Evolutionary conservation across 768 basidiomycete genomes (phyloP), one percentile per base, ranked within the genome.

Genomic region (Naganishia vishniacii): DNA sequence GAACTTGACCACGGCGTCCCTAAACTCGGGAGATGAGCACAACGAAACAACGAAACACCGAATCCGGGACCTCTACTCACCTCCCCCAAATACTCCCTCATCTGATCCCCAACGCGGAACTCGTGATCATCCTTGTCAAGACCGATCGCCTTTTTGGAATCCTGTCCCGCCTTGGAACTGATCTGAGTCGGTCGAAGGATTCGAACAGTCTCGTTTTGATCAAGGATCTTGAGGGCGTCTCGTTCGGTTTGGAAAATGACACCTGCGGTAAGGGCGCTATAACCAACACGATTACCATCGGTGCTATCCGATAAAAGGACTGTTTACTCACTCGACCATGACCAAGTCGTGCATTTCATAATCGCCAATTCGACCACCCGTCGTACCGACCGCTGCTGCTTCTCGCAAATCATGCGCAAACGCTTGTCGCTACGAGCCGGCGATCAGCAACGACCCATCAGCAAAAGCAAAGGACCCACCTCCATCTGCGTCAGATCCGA

Each of bases 401-500:
- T 94, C 92, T 69, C 95, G 86, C 26, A 99, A 80, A 78, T 99
- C 95, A 80, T 93, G 94, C 0, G 91, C 88, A 79, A 99, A 99
- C 2, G 95, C 94, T 28, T 91, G 91, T 40, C 53, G 53, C 53
- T 94, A 70, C 4, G 45, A 58, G 40, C 2, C 23, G 12, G 23
- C 8, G 11, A 51, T 25, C 16, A 12, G 23, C 7, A 46, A 18
- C 8, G 16, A 20, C 13, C 9, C 3, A 3, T 12, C 45, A 46
- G 7, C 15, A 13, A n/a, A 48, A 45, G 48, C 34, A 6, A 44
- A 6, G 11, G 69, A 79, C 53, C 53, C 65, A 90, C 92, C 84
- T 98, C 94, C 71, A 91, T 88, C 85, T 92, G 86, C 2, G 88
- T 88, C 85, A 98, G 89, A 75, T 98, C 95, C n/a, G 91, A 94